Evolutionary conservation across 2,329 filamentous ascomycete species (phyloP).

Genomic region (Aspergillus sp.): DNA sequence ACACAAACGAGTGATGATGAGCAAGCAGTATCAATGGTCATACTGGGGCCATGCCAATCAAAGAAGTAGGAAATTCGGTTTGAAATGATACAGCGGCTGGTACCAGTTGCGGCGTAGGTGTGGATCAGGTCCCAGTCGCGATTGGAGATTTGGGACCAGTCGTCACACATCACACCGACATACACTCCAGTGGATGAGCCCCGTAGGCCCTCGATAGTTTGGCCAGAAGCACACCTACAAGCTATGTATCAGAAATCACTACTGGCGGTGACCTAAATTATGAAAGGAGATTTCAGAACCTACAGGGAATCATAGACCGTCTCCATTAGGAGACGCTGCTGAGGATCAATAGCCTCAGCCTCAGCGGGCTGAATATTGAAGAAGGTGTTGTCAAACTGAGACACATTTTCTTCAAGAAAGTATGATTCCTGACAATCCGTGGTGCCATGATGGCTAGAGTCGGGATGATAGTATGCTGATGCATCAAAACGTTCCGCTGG

Average conservation of each 20-base stretch:
- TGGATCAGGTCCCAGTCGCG: neutral
- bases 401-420: slow-evolving; percentile 1
- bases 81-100: slow-evolving; percentile 29
- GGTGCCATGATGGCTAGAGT: slow-evolving; percentile 1
- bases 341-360: slow-evolving; percentile 10
- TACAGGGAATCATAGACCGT: slow-evolving; percentile 8
- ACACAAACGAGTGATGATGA: slow-evolving; percentile 34
- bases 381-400: slow-evolving; percentile 8
- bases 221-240: neutral
- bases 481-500: slow-evolving; percentile 2
- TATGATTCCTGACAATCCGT: slow-evolving; percentile 4
- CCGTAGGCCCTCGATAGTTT: neutral
- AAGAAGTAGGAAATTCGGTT: slow-evolving; percentile 31
- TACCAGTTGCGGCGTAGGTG: slow-evolving; percentile 17
- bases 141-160: neutral
- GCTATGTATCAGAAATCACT: no score
- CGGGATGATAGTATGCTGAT: slow-evolving; percentile 2
- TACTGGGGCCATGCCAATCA: slow-evolving; percentile 24
- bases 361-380: slow-evolving; percentile 6
- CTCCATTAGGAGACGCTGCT: slow-evolving; percentile 10
- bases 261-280: neutral
- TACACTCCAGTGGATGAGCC: slow-evolving; percentile 5
- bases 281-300: neutral
- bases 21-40: slow-evolving; percentile 45
- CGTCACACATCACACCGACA: slow-evolving; percentile 7